phyloP scores from a whole-genome alignment of 495 filamentous ascomycete genomes.

The Penicillium odoratum region DNA sequence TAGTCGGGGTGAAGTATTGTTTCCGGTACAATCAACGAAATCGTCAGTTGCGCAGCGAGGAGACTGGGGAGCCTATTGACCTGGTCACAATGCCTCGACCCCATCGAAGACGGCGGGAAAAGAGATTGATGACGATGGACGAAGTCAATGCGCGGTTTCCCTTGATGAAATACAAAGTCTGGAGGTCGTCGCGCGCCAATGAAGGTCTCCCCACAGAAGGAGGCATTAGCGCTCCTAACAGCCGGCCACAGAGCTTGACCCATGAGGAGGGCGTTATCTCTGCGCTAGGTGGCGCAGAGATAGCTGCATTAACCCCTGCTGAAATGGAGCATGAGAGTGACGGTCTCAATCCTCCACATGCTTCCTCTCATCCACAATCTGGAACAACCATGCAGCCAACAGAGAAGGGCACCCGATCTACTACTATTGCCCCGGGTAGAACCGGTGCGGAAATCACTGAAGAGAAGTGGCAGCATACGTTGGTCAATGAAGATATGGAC shows the following conservation, averaged over 20 bases:
- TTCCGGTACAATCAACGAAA: slow-evolving; percentile 97
- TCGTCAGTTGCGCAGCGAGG: slow-evolving; percentile 71
- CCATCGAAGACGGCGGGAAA: slow-evolving; percentile 84
- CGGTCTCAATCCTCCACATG: slow-evolving; percentile 17
- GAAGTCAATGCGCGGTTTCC: slow-evolving; percentile 98
- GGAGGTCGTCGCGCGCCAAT: slow-evolving; percentile 79
- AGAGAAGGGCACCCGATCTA: slow-evolving; percentile 16
- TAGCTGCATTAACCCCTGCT: slow-evolving; percentile 1
- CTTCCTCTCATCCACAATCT: slow-evolving; percentile 13
- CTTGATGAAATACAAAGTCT: slow-evolving; percentile 91
- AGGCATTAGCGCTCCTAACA: slow-evolving; percentile 72
- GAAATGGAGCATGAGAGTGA: slow-evolving; percentile 20
- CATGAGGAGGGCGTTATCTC: slow-evolving; percentile 18
- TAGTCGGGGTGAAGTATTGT: slow-evolving; percentile 98
- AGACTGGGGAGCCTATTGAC: slow-evolving; percentile 84
- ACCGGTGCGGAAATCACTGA: slow-evolving; percentile 3
- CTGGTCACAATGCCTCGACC: slow-evolving; percentile 74
- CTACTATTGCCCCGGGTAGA: background rate
- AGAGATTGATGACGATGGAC: slow-evolving; percentile 98
- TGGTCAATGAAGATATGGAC: slow-evolving; percentile 19
- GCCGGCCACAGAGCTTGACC: slow-evolving; percentile 30
- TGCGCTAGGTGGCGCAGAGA: slow-evolving; percentile 10
- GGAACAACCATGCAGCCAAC: slow-evolving; percentile 2
- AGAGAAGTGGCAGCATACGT: slow-evolving; percentile 24
- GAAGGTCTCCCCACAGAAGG: slow-evolving; percentile 83